A percentile compares a stretch with the other conserved stretches of the same genome.
Evolutionary conservation across 371 early-diverging fungal genomes (phyloP).

Genomic region (Mucor velutinosus): DNA sequence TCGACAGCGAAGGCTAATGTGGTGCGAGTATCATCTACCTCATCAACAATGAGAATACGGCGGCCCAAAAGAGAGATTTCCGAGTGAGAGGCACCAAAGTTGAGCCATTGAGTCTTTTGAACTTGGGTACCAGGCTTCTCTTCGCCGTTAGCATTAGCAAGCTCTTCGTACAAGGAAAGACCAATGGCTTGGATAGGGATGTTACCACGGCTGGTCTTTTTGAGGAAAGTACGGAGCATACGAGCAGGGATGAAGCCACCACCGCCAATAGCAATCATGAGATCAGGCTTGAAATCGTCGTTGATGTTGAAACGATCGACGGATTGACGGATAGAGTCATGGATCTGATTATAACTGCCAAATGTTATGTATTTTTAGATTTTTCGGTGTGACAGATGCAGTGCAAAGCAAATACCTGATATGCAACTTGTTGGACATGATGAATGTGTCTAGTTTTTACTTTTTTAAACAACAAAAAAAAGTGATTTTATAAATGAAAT

Average conservation of each 20-base stretch:
- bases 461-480: not conserved
- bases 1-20: slow-evolving; percentile 74
- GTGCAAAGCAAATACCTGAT: slow-evolving; percentile 32
- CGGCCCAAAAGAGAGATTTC: slow-evolving; percentile 65
- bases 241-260: slow-evolving; percentile 81
- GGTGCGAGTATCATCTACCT: slow-evolving; percentile 78
- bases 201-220: slow-evolving; percentile 68
- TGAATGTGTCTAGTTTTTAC: not conserved
- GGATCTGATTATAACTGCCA: slow-evolving; percentile 73
- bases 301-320: slow-evolving; percentile 61
- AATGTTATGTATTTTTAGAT: not conserved
- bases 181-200: slow-evolving; percentile 82
- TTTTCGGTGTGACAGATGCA: not conserved
- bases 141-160: slow-evolving; percentile 37
- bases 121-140: slow-evolving; percentile 51
- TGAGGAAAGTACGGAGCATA: slow-evolving; percentile 73
- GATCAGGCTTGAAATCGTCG: slow-evolving; percentile 66
- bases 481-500: not conserved
- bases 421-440: slow-evolving; percentile 42
- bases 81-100: slow-evolving; percentile 65
- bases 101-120: slow-evolving; percentile 82
- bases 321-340: slow-evolving; percentile 62
- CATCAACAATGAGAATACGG: slow-evolving; percentile 76
- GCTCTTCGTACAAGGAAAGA: slow-evolving; percentile 75
- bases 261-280: slow-evolving; percentile 65